Evolutionary conservation across 257 asterid species (phyloP), one percentile per base, ranked within the genome.

Genomic region (Ilex asprella): DNA sequence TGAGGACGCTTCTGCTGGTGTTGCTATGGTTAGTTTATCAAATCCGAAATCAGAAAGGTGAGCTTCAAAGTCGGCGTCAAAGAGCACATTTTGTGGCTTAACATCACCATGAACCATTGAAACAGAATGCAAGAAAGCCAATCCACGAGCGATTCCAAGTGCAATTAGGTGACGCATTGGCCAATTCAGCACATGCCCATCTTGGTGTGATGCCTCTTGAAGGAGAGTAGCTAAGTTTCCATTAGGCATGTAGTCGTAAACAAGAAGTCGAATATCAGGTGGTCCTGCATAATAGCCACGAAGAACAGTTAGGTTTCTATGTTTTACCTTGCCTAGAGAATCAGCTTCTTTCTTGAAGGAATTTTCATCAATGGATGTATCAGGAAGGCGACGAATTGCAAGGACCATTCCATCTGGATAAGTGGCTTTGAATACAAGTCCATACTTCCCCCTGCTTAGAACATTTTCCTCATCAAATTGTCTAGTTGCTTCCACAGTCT

Each of bases 101-200:
- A 88, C 62, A 61, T 88, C 96, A 0, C 90, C 95, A 10, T 88
- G 96, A 9, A 66, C 47, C 7, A 86, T 71, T 3, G 82, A 30
- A 59, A 73, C 73, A 2, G 93, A 71, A 61, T 89, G 97, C 72
- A 89, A 39, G 76, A 73, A 84, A 2, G 91, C 81, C 21, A 89
- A 73, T 9, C 97, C 97, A 2, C 95, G 86, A 16, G 95, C 97
- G 30, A 89, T 77, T 43, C 97, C 97, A 2, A 89, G 78, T 0
- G 93, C 97, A 12, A 89, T 89, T 56, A 89, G 76, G 61, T 89
- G 95, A 62, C 97, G 85, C 97, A 89, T 89, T 8, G 97, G 97
- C 95, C 97, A 89, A 62, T 89, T 89, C 43, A 89, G 69, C 1
- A 89, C 95, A 30, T 89, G 97, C 58, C 97, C 97, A 63, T 86